Percentiles rank a stretch among this genome's conserved stretches.
Evolutionary conservation across 768 basidiomycete genomes (phyloP).

Genomic region (Boletellus ananas): DNA sequence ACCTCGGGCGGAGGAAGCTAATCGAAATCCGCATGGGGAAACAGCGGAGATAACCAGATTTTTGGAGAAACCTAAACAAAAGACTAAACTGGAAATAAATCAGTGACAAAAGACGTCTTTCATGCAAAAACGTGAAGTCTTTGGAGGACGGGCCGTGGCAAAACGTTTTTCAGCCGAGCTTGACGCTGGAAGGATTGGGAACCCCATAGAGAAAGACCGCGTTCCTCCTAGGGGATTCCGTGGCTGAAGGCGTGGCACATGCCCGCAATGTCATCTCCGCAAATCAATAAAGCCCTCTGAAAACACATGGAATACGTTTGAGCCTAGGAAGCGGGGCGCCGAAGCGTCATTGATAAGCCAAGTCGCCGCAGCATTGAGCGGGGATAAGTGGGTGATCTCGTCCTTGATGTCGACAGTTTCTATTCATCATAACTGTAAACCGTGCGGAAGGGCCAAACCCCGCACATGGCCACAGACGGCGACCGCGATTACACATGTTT

Average conservation of each 20-base stretch:
- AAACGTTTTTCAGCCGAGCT: neutral
- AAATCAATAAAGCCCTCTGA: neutral
- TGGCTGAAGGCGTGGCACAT: constrained; percentile 7
- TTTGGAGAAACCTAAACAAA: neutral
- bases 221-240: neutral
- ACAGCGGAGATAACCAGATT: neutral
- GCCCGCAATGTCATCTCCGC: constrained; percentile 26
- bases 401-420: constrained; percentile 10
- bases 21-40: constrained; percentile 2
- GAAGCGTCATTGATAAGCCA: neutral
- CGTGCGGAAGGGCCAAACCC: constrained; percentile 6
- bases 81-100: neutral
- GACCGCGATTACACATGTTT: neutral
- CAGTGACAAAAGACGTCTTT: neutral
- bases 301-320: neutral
- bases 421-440: constrained; percentile 16
- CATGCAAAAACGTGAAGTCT: neutral
- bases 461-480: neutral
- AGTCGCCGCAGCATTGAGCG: constrained; percentile 11
- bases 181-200: neutral
- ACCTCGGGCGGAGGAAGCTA: neutral
- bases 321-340: neutral
- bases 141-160: neutral
- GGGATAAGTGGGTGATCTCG: constrained; percentile 19
- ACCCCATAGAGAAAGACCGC: too few species aligned